Percentiles rank a stretch among this genome's conserved stretches.
Evolutionary conservation across 179 eudicot genomes (phyloP).

Genomic region (Carnegiea gigantea): DNA sequence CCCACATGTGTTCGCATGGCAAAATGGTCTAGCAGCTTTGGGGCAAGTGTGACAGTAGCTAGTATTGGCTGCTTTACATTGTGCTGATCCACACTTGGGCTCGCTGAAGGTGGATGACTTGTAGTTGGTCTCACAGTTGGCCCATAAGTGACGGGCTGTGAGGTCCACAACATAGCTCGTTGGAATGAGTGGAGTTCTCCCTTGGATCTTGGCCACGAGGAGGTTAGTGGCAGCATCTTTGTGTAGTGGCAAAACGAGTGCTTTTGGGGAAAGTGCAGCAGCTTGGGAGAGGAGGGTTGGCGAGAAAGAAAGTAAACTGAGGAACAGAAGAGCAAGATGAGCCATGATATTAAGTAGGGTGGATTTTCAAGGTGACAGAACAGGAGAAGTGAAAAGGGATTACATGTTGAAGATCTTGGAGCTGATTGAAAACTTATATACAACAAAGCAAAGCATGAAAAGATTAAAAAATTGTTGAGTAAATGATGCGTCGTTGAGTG

Average conservation of each 20-base stretch:
- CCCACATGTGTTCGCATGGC: conserved; percentile 46
- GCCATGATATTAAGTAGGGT: conserved; percentile 8
- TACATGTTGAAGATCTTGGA: not conserved
- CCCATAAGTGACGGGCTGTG: conserved; percentile 38
- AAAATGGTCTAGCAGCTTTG: conserved; percentile 35
- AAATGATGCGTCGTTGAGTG: not conserved
- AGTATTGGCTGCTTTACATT: conserved; percentile 37
- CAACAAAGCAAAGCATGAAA: not conserved
- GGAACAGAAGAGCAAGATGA: conserved; percentile 15
- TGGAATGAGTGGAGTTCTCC: conserved; percentile 37
- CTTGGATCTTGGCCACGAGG: conserved; percentile 31
- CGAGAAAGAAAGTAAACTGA: conserved; percentile 9
- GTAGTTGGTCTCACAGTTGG: conserved; percentile 45
- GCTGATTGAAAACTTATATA: not conserved
- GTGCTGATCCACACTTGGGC: conserved; percentile 37
- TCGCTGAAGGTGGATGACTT: conserved; percentile 30
- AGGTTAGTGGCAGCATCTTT: conserved; percentile 34
- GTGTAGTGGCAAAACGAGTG: conserved; percentile 32
- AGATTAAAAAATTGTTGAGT: not conserved
- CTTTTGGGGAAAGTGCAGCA: not conserved
- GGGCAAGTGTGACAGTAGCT: conserved; percentile 34
- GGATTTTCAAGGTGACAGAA: not conserved
- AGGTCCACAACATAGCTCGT: conserved; percentile 32
- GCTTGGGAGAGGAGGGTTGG: not conserved
- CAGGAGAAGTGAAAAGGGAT: not conserved